Evolutionary conservation across 116 monocot genomes (phyloP).

Genomic region (Posidonia oceanica): DNA sequence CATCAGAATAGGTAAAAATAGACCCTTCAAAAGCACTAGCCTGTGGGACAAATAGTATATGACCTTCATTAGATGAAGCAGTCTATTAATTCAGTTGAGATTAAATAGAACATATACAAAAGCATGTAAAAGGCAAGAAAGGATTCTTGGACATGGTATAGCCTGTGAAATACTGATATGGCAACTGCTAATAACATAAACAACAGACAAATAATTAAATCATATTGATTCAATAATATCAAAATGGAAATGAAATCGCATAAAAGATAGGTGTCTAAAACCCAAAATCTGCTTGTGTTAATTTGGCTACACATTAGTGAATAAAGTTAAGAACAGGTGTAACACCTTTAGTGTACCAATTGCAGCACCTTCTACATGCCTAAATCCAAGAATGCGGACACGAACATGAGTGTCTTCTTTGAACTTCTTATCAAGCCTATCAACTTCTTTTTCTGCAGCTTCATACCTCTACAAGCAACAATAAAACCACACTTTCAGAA

Average conservation of each 20-base stretch:
- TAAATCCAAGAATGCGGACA: constrained; percentile 65
- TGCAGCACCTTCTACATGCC: constrained; percentile 74
- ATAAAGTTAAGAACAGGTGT: not conserved
- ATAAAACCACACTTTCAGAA: not conserved
- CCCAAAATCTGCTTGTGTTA: not conserved
- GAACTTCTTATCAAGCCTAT: constrained; percentile 73
- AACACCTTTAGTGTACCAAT: constrained; percentile 78
- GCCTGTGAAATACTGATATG: too few relatives aligned
- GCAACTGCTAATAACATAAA: too few relatives aligned
- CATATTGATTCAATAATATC: too few relatives aligned
- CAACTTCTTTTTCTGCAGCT: constrained; percentile 45
- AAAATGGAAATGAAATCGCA: not conserved
- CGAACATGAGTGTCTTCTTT: constrained; percentile 58
- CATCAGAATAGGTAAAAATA: constrained; percentile 91
- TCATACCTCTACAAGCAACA: constrained; percentile 45
- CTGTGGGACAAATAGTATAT: constrained; percentile 19
- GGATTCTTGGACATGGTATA: too few relatives aligned
- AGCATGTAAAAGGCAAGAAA: not conserved
- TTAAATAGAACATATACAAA: not conserved
- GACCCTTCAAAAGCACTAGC: constrained; percentile 86
- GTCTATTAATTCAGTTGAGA: not conserved
- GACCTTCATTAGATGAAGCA: not conserved
- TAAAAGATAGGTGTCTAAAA: not conserved
- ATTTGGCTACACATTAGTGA: not conserved
- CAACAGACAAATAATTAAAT: too few relatives aligned